phyloP scores from a whole-genome alignment of 495 filamentous ascomycete species.

The Penicillium canariense region DNA sequence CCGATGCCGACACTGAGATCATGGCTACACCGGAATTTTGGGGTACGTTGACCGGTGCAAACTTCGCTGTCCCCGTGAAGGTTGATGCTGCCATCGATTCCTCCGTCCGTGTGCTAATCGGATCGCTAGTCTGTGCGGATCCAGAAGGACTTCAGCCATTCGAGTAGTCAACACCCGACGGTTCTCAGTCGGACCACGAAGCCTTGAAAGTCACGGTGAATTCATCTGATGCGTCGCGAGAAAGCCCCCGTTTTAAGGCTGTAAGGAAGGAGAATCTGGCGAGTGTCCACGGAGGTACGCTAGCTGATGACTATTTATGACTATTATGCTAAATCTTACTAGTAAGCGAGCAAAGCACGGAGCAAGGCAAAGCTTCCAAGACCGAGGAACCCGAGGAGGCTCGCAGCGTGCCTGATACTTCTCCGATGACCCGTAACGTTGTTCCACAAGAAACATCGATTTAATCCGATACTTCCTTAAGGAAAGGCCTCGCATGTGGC shows the following conservation, averaged over 20 bases:
- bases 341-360: conserved; percentile 5
- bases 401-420: background rate
- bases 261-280: background rate
- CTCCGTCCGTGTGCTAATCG: conserved; percentile 2
- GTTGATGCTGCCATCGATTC: background rate
- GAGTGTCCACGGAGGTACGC: conserved; percentile 1
- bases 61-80: background rate
- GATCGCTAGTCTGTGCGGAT: conserved; percentile 4
- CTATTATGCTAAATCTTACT: background rate
- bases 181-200: background rate
- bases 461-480: background rate
- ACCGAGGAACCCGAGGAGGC: background rate
- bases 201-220: conserved; percentile 3
- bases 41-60: background rate
- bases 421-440: background rate
- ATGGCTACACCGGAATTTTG: conserved; percentile 6
- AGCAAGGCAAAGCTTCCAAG: background rate
- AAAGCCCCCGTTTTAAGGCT: background rate
- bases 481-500: background rate
- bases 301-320: conserved; percentile 1
- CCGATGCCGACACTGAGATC: background rate
- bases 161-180: background rate
- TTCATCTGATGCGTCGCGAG: background rate
- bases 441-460: background rate
- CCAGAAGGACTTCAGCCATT: background rate